Conservation (phyloP, 192 early-diverging fungal genomes). For the Nowakowskiella sp. region DNA sequence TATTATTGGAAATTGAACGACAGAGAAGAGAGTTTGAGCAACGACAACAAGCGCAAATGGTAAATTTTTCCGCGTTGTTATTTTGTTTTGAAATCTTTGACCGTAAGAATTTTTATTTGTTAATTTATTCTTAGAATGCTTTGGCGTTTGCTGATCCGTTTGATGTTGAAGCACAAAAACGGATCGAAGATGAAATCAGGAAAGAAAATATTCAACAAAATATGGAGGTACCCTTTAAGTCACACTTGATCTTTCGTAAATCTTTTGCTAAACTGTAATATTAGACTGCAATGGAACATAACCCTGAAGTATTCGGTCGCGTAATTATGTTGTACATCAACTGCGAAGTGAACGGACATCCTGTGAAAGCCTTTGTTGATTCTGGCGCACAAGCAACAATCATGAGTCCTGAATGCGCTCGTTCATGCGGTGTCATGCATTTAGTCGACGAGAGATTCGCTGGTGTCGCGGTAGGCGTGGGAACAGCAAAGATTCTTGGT, state of each 20-base stretch:
- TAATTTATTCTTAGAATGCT: constrained; percentile 30
- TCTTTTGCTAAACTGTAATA: background rate
- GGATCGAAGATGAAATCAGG: constrained; percentile 86
- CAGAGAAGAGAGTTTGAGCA: constrained; percentile 47
- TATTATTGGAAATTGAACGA: constrained; percentile 52
- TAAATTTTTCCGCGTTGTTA: constrained; percentile 7
- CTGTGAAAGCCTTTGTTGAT: constrained; percentile 90
- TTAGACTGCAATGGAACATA: constrained; percentile 78
- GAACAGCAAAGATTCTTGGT: constrained; percentile 94
- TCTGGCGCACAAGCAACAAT: constrained; percentile 95
- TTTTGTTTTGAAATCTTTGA: background rate
- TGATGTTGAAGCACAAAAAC: constrained; percentile 80
- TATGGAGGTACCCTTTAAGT: constrained; percentile 40
- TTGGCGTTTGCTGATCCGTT: constrained; percentile 73
- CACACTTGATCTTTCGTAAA: constrained; percentile 1
- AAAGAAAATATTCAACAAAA: constrained; percentile 77
- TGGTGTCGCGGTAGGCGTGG: constrained; percentile 88
- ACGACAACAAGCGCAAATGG: constrained; percentile 37
- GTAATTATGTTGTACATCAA: constrained; percentile 89
- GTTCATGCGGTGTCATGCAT: constrained; percentile 74
- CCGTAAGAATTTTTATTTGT: background rate
- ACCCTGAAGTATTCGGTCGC: constrained; percentile 89
- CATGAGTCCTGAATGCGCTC: constrained; percentile 50
- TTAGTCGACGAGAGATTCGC: constrained; percentile 80
- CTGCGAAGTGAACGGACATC: constrained; percentile 79